These are phyloP conservation scores for Penicillium flavigenum DNA, from an alignment of 495 filamentous ascomycete genomes.

Conservation along the genomic window DNA sequence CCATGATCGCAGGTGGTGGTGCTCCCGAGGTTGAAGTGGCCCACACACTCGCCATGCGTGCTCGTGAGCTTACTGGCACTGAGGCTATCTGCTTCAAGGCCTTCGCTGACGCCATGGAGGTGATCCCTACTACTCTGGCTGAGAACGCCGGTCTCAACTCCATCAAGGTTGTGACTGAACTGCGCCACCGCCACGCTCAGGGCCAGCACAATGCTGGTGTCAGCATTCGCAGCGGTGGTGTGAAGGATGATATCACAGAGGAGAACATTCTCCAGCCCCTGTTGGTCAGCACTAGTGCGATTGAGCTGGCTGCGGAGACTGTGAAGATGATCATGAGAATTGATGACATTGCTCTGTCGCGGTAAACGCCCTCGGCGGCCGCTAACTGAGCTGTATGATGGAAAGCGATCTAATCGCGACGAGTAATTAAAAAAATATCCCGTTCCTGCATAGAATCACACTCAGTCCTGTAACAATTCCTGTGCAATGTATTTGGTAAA, in stretches of 20 bases:
- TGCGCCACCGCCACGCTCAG: constrained; percentile 88
- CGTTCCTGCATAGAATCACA: constrained; percentile 25
- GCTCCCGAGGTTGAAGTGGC: constrained; percentile 95
- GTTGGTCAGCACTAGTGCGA: constrained; percentile 93
- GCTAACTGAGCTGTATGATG: constrained; percentile 33
- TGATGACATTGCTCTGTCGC: constrained; percentile 81
- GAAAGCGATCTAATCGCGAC: constrained; percentile 29
- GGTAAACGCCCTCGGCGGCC: constrained; percentile 40
- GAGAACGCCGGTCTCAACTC: constrained; percentile 97
- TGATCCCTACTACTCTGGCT: constrained; percentile 92
- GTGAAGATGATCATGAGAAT: constrained; percentile 99
- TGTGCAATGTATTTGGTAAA: neutral
- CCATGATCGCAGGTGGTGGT: constrained; percentile 92
- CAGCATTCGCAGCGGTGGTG: constrained; percentile 94
- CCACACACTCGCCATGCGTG: constrained; percentile 71
- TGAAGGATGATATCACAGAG: constrained; percentile 90
- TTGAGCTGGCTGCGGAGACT: constrained; percentile 94
- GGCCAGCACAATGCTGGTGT: constrained; percentile 96
- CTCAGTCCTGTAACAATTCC: neutral
- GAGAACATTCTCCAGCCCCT: constrained; percentile 97
- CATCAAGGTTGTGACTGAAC: constrained; percentile 97
- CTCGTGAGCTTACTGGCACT: constrained; percentile 81
- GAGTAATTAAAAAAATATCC: constrained; percentile 37
- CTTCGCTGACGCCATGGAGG: constrained; percentile 96
- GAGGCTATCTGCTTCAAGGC: constrained; percentile 98